Conservation (phyloP, 768 basidiomycete genomes). For the Auricularia sp. region DNA sequence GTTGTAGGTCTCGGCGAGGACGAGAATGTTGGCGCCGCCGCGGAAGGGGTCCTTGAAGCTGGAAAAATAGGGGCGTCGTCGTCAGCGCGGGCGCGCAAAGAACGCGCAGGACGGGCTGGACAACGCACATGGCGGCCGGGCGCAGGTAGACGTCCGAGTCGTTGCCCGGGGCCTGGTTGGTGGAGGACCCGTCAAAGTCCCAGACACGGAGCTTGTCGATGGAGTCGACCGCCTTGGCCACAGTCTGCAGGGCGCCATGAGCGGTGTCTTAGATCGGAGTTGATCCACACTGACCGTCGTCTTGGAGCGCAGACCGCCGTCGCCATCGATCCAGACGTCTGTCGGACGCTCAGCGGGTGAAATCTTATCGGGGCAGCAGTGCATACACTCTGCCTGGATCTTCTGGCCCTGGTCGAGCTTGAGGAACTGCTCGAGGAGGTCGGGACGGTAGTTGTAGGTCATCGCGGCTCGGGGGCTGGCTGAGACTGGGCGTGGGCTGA, state of each 20-base stretch:
- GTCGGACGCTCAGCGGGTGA: constrained; percentile 7
- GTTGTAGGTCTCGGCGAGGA: constrained; percentile 96
- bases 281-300: constrained; percentile 56
- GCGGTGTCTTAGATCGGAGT: not conserved
- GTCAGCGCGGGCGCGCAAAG: not conserved
- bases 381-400: constrained; percentile 85
- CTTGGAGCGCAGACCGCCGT: constrained; percentile 90
- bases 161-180: constrained; percentile 89
- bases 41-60: constrained; percentile 98
- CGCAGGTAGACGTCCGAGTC: constrained; percentile 99
- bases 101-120: not conserved
- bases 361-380: constrained; percentile 4
- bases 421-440: constrained; percentile 84
- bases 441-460: constrained; percentile 51
- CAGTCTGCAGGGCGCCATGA: constrained; percentile 44
- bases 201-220: constrained; percentile 89
- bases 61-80: not conserved
- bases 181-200: constrained; percentile 99
- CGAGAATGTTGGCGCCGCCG: constrained; percentile 93
- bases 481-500: not conserved
- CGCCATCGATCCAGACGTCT: constrained; percentile 99
- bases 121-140: constrained; percentile 60
- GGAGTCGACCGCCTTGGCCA: constrained; percentile 75
- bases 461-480: constrained; percentile 29
- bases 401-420: constrained; percentile 83